Conservation (phyloP, 768 basidiomycete species). For the Sarcodon sp. region DNA sequence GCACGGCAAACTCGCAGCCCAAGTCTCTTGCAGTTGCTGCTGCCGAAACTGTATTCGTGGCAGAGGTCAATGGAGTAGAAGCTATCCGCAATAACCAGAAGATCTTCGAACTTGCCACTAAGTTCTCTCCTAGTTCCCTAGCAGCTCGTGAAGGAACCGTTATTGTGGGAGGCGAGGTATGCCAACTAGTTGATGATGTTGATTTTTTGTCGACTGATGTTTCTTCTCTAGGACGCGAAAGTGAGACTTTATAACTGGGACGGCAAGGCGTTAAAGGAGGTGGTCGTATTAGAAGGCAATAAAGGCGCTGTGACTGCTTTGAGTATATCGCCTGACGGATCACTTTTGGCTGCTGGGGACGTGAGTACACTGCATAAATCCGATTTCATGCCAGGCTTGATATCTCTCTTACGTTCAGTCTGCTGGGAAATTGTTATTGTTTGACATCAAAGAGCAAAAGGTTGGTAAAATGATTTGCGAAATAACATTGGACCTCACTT, state of each 20-base stretch:
- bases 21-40: slow-evolving; percentile 43
- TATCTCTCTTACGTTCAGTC: slow-evolving; percentile 31
- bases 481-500: not conserved
- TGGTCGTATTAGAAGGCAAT: slow-evolving; percentile 48
- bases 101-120: slow-evolving; percentile 36
- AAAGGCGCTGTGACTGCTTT: slow-evolving; percentile 60
- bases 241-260: slow-evolving; percentile 66
- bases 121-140: slow-evolving; percentile 43
- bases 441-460: slow-evolving; percentile 54
- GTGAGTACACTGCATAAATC: slow-evolving; percentile 32
- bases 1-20: slow-evolving; percentile 50
- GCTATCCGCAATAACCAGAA: slow-evolving; percentile 62
- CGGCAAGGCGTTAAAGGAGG: slow-evolving; percentile 45
- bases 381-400: not conserved
- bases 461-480: slow-evolving; percentile 19
- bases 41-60: slow-evolving; percentile 57
- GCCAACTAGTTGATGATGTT: slow-evolving; percentile 10
- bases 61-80: slow-evolving; percentile 44
- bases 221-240: slow-evolving; percentile 46
- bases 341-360: slow-evolving; percentile 71
- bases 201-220: not conserved
- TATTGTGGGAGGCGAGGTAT: slow-evolving; percentile 67
- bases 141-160: slow-evolving; percentile 38
- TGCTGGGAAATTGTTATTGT: slow-evolving; percentile 69
- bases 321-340: slow-evolving; percentile 71